Percentiles rank a stretch among this genome's conserved stretches.
These are phyloP conservation scores for Aurantiochytrium sp. DNA, from an alignment of 108 stramenopile genomes.

Conservation along the genomic window DNA sequence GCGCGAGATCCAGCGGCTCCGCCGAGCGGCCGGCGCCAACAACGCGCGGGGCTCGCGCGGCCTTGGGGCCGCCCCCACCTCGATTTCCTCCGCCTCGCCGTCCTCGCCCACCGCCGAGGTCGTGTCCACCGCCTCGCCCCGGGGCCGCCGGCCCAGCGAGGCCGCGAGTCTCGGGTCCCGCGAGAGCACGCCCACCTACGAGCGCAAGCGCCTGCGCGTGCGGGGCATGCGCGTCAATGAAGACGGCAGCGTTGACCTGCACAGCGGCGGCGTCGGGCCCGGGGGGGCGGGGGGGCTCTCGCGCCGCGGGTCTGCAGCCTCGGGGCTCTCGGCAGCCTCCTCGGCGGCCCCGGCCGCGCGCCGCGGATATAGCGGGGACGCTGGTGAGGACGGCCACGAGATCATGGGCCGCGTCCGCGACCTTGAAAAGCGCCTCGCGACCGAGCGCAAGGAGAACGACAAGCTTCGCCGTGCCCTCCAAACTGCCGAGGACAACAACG, in stretches of 20 bases:
- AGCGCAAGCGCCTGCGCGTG: background rate
- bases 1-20: background rate
- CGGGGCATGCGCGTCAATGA: background rate
- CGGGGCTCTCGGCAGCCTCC: background rate
- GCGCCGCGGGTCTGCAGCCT: background rate
- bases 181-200: background rate
- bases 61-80: too few relatives aligned
- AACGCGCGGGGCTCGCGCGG: too few relatives aligned
- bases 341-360: background rate
- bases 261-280: too few relatives aligned
- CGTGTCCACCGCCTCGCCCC: background rate
- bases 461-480: background rate
- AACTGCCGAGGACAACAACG: background rate
- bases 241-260: background rate
- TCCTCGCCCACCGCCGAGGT: background rate
- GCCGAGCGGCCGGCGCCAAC: background rate
- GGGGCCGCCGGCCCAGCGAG: background rate
- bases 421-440: background rate
- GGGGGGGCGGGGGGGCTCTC: background rate
- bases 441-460: constrained; percentile 7
- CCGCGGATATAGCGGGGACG: too few relatives aligned
- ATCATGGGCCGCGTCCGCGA: background rate
- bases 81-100: too few relatives aligned
- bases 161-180: background rate
- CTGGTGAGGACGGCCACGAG: background rate